Evolutionary conservation across 495 filamentous ascomycete genomes (phyloP), one percentile per base, ranked within the genome.

Genomic region (Xylaria venustula): DNA sequence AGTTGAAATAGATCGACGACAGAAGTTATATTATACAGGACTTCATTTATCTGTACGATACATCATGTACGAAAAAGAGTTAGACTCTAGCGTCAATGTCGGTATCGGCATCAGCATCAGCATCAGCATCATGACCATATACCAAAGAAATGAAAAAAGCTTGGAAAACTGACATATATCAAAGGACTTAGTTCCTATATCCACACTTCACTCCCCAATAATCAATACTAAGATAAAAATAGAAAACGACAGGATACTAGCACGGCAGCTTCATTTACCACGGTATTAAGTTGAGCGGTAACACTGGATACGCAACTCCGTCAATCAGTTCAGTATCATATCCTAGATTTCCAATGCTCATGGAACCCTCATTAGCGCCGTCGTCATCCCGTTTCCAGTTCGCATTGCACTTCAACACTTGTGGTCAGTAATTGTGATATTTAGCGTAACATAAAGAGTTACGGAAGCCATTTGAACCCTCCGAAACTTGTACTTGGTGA

Each of bases 301-400:
- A 50, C 53, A 71, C 54, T 20, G 77, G 77, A 64, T 78, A 80
- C 62, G 74, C 72, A 15, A 59, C 70, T 26, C 75, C 75, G 54
- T 78, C 73, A 37, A 77, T 76, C 4, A 70, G 52, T 59, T 79
- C 74, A 11, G 69, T 74, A 47, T 67, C 66, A 36, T 61, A 62
- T 12, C 63, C 63, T 37, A 57, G 8, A 32, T 65, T 61, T 19
- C 50, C 52, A 20, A 61, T 49, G n/a, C 57, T 63, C 9, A 61
- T 47, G 7, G 60, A 59, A 40, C 64, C 64, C 34, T 42, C 61
- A 4, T 63, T 64, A 9, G 58, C 49, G 30, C 20, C 34, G 2
- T 58, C 62, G 5, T 30, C 51, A 11, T 58, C 57, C 34, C 74
- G 61, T 64, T 78, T 79, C 78, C 78, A 80, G 23, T 63, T 57